Evolutionary conservation across 2,329 filamentous ascomycete genomes (phyloP), one percentile per base, ranked within the genome.

Genomic region (Colletotrichum liriopes): DNA sequence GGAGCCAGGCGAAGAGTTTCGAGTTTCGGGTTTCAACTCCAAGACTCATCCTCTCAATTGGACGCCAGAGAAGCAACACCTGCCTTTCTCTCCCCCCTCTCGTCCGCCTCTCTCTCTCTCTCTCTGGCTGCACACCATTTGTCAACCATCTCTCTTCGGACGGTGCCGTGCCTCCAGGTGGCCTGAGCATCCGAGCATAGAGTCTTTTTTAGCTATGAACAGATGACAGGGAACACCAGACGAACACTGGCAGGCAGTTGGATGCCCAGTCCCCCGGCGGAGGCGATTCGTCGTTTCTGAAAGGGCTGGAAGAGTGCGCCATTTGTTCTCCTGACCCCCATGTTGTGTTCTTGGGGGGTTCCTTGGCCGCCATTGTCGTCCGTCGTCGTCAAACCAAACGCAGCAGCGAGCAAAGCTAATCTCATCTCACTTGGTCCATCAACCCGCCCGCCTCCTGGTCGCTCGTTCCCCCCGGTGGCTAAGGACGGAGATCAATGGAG

Each of bases 41-140:
- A 64, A 55, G 62, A 66, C 61, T 59, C 18, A 18, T 3, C 49
- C 37, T 47, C 41, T 68, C 29, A 45, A 43, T 56, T n/a, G 18
- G 65, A 67, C 51, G 52, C 64, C 45, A 64, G 43, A 69, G 65
- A 72, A 68, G 69, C 69, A 72, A 68, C 23, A 23, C 35, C 60
- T 32, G 29, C 29, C 29, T 32, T 32, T 32, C 29, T 32, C 29
- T 32, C 29, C 29, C 29, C 29, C 6, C 29, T 32, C 29, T 32
- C 29, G 3, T 3, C 6, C 29, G 23, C 5, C 29, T 32, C 29
- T 32, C 6, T 32, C 3, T 32, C 29, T 32, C 29, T 23, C 9
- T 62, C 32, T 23, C 23, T 63, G 18, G 35, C 32, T 37, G 20
- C 20, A 37, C 47, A 18, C 32, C 51, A 72, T 51, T 59, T 51